Evolutionary conservation across 371 early-diverging fungal genomes (phyloP).

Genomic region (Mortierella sp.): DNA sequence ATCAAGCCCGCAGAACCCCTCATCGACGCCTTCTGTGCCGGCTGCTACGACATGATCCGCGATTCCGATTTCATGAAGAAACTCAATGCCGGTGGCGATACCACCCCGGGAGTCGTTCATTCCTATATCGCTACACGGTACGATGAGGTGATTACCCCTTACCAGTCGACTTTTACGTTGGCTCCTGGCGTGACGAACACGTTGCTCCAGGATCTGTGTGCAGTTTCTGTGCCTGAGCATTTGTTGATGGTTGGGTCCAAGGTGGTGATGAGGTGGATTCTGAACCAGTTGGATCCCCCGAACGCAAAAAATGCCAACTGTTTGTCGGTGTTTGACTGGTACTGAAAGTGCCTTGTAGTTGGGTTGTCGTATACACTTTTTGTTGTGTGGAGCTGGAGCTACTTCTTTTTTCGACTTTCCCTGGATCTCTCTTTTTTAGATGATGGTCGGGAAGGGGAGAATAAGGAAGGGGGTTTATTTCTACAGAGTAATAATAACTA

Average conservation of each 20-base stretch:
- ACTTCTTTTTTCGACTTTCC: background rate
- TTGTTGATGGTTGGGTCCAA: constrained; percentile 27
- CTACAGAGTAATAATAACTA: too few relatives aligned
- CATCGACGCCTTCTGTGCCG: constrained; percentile 20
- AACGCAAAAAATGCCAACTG: constrained; percentile 32
- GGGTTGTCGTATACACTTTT: background rate
- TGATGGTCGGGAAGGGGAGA: too few relatives aligned
- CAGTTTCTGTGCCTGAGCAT: constrained; percentile 24
- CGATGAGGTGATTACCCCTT: constrained; percentile 38
- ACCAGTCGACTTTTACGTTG: background rate
- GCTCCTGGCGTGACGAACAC: constrained; percentile 21
- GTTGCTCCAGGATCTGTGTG: constrained; percentile 30
- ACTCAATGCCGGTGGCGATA: constrained; percentile 29
- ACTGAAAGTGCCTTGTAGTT: background rate
- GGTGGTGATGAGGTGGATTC: constrained; percentile 29
- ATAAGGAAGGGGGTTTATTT: too few relatives aligned
- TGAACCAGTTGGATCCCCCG: constrained; percentile 33
- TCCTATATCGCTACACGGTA: constrained; percentile 33
- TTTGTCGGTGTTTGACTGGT: constrained; percentile 27
- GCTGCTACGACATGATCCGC: constrained; percentile 24
- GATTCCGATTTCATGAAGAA: constrained; percentile 27
- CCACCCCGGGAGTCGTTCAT: constrained; percentile 24
- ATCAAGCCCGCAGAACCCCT: constrained; percentile 11
- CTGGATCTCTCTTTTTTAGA: background rate
- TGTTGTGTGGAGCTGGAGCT: background rate